Evolutionary conservation across 1,284 basidiomycete genomes (phyloP).

Genomic region (Ganoderma lingzhi): DNA sequence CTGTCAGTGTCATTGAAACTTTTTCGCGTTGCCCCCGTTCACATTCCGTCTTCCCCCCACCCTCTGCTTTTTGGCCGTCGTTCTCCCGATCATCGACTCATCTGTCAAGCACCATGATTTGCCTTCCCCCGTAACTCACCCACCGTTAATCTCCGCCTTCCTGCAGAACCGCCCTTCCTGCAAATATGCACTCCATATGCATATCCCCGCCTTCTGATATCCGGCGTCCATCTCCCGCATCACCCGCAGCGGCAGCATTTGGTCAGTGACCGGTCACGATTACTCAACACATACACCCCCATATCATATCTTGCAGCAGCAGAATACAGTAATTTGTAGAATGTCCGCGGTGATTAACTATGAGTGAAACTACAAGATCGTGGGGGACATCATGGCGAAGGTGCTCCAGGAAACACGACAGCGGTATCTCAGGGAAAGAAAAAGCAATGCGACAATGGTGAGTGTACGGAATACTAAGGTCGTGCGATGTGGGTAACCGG

Average conservation of each 20-base stretch:
- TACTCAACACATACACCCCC: background rate
- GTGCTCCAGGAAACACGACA: slow-evolving; percentile 28
- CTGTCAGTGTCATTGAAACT: background rate
- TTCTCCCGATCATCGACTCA: background rate
- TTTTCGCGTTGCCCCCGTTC: slow-evolving; percentile 15
- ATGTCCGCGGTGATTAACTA: slow-evolving; percentile 34
- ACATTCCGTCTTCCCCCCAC: background rate
- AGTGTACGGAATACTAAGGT: slow-evolving; percentile 15
- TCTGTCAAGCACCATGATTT: slow-evolving; percentile 12
- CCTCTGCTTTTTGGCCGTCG: background rate
- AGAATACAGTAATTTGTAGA: slow-evolving; percentile 42
- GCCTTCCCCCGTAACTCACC: slow-evolving; percentile 10
- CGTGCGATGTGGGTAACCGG: slow-evolving; percentile 10
- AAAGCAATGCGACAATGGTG: slow-evolving; percentile 29
- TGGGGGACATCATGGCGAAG: slow-evolving; percentile 10
- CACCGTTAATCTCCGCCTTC: slow-evolving; percentile 15
- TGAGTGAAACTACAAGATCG: slow-evolving; percentile 29
- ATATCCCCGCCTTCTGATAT: slow-evolving; percentile 1
- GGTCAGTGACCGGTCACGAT: background rate
- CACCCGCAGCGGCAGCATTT: background rate
- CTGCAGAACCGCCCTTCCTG: background rate
- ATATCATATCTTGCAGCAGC: slow-evolving; percentile 35
- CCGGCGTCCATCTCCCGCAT: background rate
- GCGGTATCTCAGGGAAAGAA: slow-evolving; percentile 31
- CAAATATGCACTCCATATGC: background rate